A percentile compares a stretch with the other conserved stretches of the same genome.
Evolutionary conservation across 768 basidiomycete genomes (phyloP).

Genomic region (Nevesoporus exiguus): DNA sequence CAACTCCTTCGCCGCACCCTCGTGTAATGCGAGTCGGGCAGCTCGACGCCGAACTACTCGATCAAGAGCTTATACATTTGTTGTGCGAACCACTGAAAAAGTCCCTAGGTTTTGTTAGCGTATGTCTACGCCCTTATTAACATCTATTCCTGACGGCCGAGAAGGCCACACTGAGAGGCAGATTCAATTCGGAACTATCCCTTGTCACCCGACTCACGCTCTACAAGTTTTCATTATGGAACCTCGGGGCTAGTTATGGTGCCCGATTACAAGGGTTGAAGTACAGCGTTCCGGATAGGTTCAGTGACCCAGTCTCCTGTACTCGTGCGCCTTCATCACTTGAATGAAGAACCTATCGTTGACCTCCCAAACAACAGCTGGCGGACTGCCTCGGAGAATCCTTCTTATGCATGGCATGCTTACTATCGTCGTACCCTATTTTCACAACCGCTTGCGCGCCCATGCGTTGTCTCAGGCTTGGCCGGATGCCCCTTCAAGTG

Average conservation of each 20-base stretch:
- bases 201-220: conserved; percentile 68
- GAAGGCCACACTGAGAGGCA: conserved; percentile 56
- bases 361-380: conserved; percentile 41
- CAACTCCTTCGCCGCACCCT: conserved; percentile 30
- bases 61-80: conserved; percentile 80
- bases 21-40: conserved; percentile 82
- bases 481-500: conserved; percentile 86
- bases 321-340: conserved; percentile 21
- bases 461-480: conserved; percentile 82
- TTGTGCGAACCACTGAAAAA: conserved; percentile 79
- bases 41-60: conserved; percentile 87
- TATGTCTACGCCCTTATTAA: conserved; percentile 34
- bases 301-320: conserved; percentile 7
- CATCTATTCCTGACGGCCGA: conserved; percentile 15
- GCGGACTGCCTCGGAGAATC: conserved; percentile 58
- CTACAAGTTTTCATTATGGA: conserved; percentile 84
- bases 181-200: conserved; percentile 70
- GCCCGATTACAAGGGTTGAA: conserved; percentile 76
- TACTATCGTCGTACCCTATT: conserved; percentile 74
- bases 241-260: conserved; percentile 76
- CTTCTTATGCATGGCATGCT: conserved; percentile 67
- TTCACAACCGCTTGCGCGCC: conserved; percentile 68
- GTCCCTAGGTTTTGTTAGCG: conserved; percentile 65
- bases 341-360: background rate
- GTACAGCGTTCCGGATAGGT: conserved; percentile 40